Evolutionary conservation across 1,139 yeast species (phyloP), one percentile per base, ranked within the genome.

Genomic region (Lodderomyces jiufengensis): DNA sequence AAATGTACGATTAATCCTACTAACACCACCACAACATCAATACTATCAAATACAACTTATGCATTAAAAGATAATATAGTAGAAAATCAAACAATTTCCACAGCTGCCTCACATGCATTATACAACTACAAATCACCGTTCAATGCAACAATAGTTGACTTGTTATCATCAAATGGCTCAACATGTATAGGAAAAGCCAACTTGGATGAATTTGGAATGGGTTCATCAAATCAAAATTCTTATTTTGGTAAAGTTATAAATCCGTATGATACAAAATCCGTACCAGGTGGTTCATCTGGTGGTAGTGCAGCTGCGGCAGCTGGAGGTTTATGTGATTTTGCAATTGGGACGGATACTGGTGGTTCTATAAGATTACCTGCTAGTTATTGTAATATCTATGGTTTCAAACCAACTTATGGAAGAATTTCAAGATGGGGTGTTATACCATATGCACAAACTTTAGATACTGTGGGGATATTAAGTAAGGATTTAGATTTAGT

Each of bases 131-230:
- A 51, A 8, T 80, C 95, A 24, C 97, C 97, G 0, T 88, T 75
- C 52, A 79, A 84, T 44, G 86, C 97, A 5, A 86, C 97, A 0
- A 84, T 82, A 2, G 76, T 78, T 0, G 47, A 57, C 2, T 62
- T 80, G 7, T 57, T 92, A n/a, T 55, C 67, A 11, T 48, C 57
- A 0, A 66, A 70, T 3, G 86, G 88, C 0, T 70, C 73, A 16
- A 49, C 57, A 1, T 54, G 80, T n/a, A 61, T 80, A 0, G 97
- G 95, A 0, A 92, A 90, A 57, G 74, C 95, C n/a, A 92, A 92
- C 49, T 67, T 94, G 75, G 99, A 94, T 61, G 97, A 94, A 60
- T 94, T 92, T 63, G 98, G 95, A 1, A 94, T 94, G 98, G 99
- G 98, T 2, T 80, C 86, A 4, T 70, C 80, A 1, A 80, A 57